Base-by-base conservation (phyloP, 768 basidiomycete species). In the Pulveroboletus sp. region DNA sequence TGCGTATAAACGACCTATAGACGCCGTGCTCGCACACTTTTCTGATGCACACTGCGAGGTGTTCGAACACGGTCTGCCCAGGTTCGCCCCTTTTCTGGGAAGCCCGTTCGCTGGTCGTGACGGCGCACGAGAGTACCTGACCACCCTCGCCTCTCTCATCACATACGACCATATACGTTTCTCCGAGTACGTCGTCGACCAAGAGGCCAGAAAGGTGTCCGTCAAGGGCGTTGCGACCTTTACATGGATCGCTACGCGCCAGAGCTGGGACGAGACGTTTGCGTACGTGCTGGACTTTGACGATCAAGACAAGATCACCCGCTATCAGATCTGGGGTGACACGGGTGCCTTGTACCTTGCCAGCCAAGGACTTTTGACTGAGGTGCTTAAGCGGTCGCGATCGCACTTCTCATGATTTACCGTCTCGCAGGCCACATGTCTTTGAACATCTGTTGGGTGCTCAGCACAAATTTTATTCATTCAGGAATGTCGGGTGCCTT, bases 261-360 rank as follows among this genome's bases (percentile, higher is more conserved):
- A 83, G 60, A 72, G 71, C 41, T 85, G 84, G 83, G 66, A 79
- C 23, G 84, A 85, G 68, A 73, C 70, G 14, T 86, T 85, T 56
- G 65, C 71, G 9, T 84, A 84, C 56, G 70, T 76, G 16, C 63
- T 85, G 53, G 79, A 80, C 60, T 84, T 84, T 59, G 82, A 83
- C 47, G 71, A 78, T 20, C 73, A 75, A 24, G 59, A 66, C 47
- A 83, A 78, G 63, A 69, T 86, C n/a, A 69, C 69, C 20, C 68
- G 73, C 36, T 83, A 82, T 71, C 78, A 85, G 58, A 74, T 85
- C 2, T 86, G 83, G 83, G 81, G 80, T 11, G 84, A 86, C 63
- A 79, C 82, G 7, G 83, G 81, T 11, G 78, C 82, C 6, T 75
- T 80, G 10, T 82, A 81, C 63, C 71, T 85, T 13, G 83, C 82